Base-by-base conservation (phyloP, 345 rosid species). In the Gynandropsis gynandra region DNA sequence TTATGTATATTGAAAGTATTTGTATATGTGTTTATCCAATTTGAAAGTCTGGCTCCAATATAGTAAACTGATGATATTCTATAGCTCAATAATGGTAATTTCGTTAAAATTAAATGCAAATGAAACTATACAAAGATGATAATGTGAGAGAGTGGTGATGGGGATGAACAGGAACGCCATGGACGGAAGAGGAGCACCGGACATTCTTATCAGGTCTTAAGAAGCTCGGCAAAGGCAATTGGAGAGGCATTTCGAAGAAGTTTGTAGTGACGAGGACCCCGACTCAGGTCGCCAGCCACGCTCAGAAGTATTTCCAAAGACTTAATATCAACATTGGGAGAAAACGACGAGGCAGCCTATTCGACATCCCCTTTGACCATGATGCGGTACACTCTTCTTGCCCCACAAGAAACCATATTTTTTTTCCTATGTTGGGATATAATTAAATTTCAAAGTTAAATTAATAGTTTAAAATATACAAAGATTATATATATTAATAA, bases 281-380 rank as follows among this genome's bases (percentile, higher is more conserved):
- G 0, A 74, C 80, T 0, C 95, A 81, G 52, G 85, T 84, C 16
- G 94, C 88, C 0, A 79, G 88, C 52, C 94, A 84, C 54, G 93
- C 94, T 1, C 89, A 85, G 48, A 85, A 85, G 59, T 77, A 74
- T 57, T 85, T 72, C 36, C 60, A 66, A 34, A 77, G 95, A 47
- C 71, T 57, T 20, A 42, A 44, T 7, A 39, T 64, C 7, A 17
- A 33, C 14, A 69, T 70, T 27, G 74, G 54, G 72, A 79, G 68
- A 70, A 74, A 63, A 33, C 68, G 78, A 11, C 77, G 94, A 63
- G 32, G 80, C 36, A 85, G 89, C 51, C 56, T 85, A 36, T 79
- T 84, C 58, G 86, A 84, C 52, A 58, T 75, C 53, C 50, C 72
- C 16, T 35, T 68, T 33, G 36, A 56, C 7, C 62, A 70, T 58